Evolutionary conservation across 176 grass and related monocot genomes (phyloP), one percentile per base, ranked within the genome.

Genomic region (Dendrocalamus sinicus): DNA sequence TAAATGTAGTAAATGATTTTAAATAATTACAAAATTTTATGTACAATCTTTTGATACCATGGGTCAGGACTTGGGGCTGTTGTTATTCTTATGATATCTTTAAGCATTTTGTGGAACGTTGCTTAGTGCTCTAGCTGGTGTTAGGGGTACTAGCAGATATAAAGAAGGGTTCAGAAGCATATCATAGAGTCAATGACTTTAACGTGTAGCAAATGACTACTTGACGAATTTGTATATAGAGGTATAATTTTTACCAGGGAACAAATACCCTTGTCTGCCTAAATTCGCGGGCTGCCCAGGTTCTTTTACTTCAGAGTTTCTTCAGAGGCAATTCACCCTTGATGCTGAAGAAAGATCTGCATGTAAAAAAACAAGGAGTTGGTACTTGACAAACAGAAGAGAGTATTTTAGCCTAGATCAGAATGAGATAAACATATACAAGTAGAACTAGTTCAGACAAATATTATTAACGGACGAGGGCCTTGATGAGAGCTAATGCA

Each of bases 401-500:
- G 26, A 54, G 5, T 76, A 46, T 30, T 44, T 54, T 41, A 76
- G 60, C 32, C 22, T 14, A 76, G 13, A 74, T 66, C 47, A 66
- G 45, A 67, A 54, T 54, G 72, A 28, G 52, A 59, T 4, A 41
- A 35, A 41, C 15, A 64, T 26, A 22, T 45, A 68, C 43, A 28
- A 84, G 2, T 67, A 44, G 50, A 45, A 72, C 52, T 74, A 72
- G 35, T 43, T 68, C 66, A 74, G 37, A 60, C 15, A 67, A 23
- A 58, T 72, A 67, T 73, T 59, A 74, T 67, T 73, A 67, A 73
- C 41, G 50, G 28, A 79, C 16, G 4, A 59, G 43, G 54, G 81
- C 53, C 85, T 87, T 63, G 70, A 84, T 26, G n/a, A 62, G 80
- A 83, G 76, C 35, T 71, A 45, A 88, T 84, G 85, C 89, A 88